Conservation (phyloP, 768 basidiomycete species). For the Rhizopogon vulgaris region DNA sequence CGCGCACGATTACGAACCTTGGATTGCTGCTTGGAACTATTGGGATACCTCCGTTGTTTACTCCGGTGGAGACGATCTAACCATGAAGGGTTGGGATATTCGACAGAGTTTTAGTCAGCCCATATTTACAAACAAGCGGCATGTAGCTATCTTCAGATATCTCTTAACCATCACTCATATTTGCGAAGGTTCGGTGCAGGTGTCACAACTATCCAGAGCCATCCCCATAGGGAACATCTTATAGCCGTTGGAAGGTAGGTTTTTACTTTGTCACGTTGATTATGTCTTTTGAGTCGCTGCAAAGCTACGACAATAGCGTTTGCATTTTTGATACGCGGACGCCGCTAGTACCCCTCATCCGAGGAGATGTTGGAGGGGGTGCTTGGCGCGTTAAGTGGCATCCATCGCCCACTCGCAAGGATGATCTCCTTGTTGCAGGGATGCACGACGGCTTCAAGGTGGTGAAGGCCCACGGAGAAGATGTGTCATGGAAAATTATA, state of each 20-base stretch:
- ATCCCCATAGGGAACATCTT: conserved; percentile 73
- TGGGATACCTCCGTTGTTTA: conserved; percentile 79
- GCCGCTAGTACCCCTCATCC: conserved; percentile 46
- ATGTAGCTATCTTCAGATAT: conserved; percentile 4
- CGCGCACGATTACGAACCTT: conserved; percentile 91
- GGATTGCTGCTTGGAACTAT: conserved; percentile 89
- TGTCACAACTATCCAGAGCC: conserved; percentile 83
- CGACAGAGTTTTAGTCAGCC: conserved; percentile 57
- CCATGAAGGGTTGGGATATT: conserved; percentile 87
- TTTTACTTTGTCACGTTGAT: neutral
- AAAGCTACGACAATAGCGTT: conserved; percentile 79
- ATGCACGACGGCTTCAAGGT: conserved; percentile 99
- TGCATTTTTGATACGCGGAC: conserved; percentile 80
- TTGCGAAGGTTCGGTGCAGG: conserved; percentile 81
- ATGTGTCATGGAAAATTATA: conserved; percentile 31
- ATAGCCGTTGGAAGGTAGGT: conserved; percentile 87
- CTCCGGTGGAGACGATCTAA: conserved; percentile 92
- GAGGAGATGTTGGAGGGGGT: conserved; percentile 78
- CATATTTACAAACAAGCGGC: conserved; percentile 71
- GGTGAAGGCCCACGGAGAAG: conserved; percentile 26
- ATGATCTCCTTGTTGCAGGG: conserved; percentile 85
- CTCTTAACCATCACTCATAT: neutral
- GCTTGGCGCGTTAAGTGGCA: conserved; percentile 98
- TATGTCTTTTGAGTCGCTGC: neutral
- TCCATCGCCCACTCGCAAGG: conserved; percentile 55